A percentile compares a stretch with the other conserved stretches of the same genome.
phyloP scores from a whole-genome alignment of 2,329 filamentous ascomycete genomes.

The Phoma sp. region DNA sequence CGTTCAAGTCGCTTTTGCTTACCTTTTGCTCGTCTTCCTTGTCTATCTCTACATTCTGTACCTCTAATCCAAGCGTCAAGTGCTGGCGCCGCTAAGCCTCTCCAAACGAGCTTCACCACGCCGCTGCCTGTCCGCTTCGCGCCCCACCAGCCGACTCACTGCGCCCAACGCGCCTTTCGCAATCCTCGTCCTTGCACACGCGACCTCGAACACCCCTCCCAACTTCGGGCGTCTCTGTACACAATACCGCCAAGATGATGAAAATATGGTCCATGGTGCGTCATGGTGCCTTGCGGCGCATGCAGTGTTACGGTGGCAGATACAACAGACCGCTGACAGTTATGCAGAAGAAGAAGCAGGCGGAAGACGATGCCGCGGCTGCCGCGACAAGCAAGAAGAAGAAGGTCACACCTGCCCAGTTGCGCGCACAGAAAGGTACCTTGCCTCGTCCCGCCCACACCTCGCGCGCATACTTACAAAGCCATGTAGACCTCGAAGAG shows the following conservation, averaged over 20 bases:
- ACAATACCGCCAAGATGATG: constrained; percentile 73
- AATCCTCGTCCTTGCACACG: constrained; percentile 22
- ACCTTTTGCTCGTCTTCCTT: not conserved
- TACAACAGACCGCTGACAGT: constrained; percentile 30
- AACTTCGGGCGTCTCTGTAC: constrained; percentile 9
- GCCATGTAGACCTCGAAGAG: constrained; percentile 74
- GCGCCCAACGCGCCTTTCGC: constrained; percentile 16
- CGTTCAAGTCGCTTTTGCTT: not conserved
- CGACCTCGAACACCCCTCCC: constrained; percentile 18
- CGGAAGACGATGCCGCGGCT: constrained; percentile 90
- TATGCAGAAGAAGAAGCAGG: constrained; percentile 82
- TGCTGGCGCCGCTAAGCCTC: not conserved
- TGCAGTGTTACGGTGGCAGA: not conserved
- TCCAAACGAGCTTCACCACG: constrained; percentile 10
- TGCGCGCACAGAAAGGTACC: constrained; percentile 92
- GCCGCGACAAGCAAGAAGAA: constrained; percentile 87
- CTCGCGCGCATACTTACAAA: constrained; percentile 17
- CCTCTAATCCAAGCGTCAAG: not conserved
- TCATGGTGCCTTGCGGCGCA: not conserved
- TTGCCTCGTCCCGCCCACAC: not conserved
- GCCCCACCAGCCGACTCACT: constrained; percentile 26
- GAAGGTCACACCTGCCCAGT: constrained; percentile 95
- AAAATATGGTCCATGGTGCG: constrained; percentile 99
- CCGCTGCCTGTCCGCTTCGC: constrained; percentile 16
- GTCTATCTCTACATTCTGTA: not conserved